phyloP scores from a whole-genome alignment of 176 grass and related monocot genomes.

The Pharus latifolius region DNA sequence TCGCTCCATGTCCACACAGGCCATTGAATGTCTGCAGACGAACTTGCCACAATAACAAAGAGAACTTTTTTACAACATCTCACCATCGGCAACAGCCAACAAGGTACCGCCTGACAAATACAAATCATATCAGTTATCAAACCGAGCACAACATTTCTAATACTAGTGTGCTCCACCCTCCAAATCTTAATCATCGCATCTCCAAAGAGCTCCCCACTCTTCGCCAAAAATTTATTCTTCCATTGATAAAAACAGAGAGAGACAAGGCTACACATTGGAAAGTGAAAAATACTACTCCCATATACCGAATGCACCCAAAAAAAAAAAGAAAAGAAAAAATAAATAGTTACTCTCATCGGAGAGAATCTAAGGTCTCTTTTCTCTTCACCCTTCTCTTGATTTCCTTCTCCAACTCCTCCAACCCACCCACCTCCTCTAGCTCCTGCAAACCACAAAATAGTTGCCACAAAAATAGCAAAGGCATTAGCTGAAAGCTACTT shows the following conservation, averaged over 20 bases:
- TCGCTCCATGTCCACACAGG: too few species aligned
- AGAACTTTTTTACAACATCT: not conserved
- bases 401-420: conserved; percentile 79
- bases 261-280: not conserved
- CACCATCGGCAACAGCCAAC: not conserved
- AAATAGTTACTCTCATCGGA: conserved; percentile 3
- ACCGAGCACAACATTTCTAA: not conserved
- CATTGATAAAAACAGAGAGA: not conserved
- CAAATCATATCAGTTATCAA: not conserved
- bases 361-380: conserved; percentile 12
- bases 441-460: conserved; percentile 33
- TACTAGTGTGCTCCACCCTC: not conserved
- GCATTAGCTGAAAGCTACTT: too few species aligned
- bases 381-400: conserved; percentile 65
- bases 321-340: not conserved
- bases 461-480: too few species aligned
- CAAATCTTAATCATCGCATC: not conserved
- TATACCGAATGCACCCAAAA: too few species aligned
- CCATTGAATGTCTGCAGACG: not conserved
- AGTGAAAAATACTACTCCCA: too few species aligned
- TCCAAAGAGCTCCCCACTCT: not conserved
- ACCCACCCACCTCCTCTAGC: conserved; percentile 75
- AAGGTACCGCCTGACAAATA: not conserved
- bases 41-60: not conserved
- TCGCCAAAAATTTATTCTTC: not conserved